Base-by-base conservation (phyloP, 176 grass and related monocot genomes). In the Raddia distichophylla region DNA sequence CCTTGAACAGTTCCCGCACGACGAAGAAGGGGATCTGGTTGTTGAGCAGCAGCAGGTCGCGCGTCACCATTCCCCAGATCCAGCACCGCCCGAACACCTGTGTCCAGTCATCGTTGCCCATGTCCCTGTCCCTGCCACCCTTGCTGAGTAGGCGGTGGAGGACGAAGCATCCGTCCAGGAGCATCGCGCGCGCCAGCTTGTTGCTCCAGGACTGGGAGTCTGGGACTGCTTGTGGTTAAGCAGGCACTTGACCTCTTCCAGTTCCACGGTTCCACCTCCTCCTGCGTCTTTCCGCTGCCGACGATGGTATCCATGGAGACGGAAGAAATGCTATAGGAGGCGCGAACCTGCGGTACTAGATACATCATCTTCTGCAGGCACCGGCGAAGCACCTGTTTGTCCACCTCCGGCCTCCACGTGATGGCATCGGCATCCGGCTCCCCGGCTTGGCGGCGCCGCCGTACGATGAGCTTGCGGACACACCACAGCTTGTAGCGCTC, bases 1-100 rank as follows among this genome's bases (percentile, higher is more conserved):
- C 1, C 12, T 83, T 14, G 0, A 80, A 75, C 0, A 93, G 53
- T 14, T 35, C 22, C 5, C 15, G 13, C 1, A 93, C 6, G 1
- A 90, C 32, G 35, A 60, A 82, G 33, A 89, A 76, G 2, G 91
- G 91, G 27, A 93, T 83, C 80, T 89, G 91, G 13, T 93, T 93
- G 44, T 93, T 27, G 10, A 93, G 68, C 34, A 90, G 47, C 8
- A 93, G 60, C 35, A 93, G 32, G 48, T 93, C 91, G 0, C 54
- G 6, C 10, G 59, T 18, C 17, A 93, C 63, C 1, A 78, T 3
- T 3, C 22, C 18, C 67, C 63, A 64, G 3, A 85, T 61, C 11
- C 47, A 52, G 42, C 40, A 47, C 8, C 40, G 54, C 3, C 76
- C 65, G 0, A 35, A 60, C 1, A 91, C 58, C 51, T 71, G 81